Conservation (phyloP, 257 asterid genomes). For the Capsicum pubescens region DNA sequence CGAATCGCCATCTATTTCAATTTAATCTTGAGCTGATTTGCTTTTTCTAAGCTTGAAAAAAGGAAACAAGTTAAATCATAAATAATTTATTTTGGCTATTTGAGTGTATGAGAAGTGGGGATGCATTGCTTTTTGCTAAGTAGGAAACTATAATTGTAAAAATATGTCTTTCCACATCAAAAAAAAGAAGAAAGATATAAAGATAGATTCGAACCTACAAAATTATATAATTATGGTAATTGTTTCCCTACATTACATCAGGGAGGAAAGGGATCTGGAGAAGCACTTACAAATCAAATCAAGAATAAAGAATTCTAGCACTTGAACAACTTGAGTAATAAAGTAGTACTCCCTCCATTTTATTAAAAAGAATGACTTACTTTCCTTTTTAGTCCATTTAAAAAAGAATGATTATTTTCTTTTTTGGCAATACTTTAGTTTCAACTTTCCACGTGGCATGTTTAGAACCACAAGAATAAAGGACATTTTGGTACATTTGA, state of each 20-base stretch:
- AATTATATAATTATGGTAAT: background rate
- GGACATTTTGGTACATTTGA: too few relatives aligned
- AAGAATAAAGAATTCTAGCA: conserved; percentile 15
- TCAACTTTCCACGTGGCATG: too few relatives aligned
- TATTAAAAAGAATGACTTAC: too few relatives aligned
- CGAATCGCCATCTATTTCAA: background rate
- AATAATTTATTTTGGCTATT: background rate
- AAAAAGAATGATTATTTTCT: too few relatives aligned
- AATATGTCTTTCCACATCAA: background rate
- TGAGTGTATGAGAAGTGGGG: background rate
- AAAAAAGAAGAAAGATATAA: background rate
- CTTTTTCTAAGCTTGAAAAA: background rate
- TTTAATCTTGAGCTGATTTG: background rate
- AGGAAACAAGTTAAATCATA: background rate
- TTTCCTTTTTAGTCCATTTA: too few relatives aligned
- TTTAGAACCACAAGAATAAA: too few relatives aligned
- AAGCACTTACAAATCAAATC: conserved; percentile 14
- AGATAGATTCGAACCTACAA: background rate
- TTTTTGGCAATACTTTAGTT: too few relatives aligned
- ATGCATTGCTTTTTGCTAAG: background rate
- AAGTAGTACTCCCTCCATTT: too few relatives aligned
- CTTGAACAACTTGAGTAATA: conserved; percentile 4
- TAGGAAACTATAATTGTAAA: background rate
- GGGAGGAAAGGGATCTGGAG: background rate
- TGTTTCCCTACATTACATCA: conserved; percentile 22